phyloP scores from a whole-genome alignment of 1,284 basidiomycete genomes.

The Austropuccinia psidii region DNA sequence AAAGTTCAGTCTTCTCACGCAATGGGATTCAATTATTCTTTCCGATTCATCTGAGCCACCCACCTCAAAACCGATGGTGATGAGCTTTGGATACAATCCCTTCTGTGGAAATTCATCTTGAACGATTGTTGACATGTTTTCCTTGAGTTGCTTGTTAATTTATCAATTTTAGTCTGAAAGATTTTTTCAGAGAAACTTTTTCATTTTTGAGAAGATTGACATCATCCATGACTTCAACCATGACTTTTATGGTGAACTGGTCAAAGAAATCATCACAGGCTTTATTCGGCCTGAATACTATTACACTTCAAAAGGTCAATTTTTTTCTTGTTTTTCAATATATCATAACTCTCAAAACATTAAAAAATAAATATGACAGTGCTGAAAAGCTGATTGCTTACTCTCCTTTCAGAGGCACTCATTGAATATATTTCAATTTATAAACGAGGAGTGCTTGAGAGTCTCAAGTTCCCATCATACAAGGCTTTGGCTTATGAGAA shows the following conservation, averaged over 20 bases:
- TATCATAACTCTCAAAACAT: too few species aligned
- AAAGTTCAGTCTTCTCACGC: conserved; percentile 45
- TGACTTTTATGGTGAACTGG: conserved; percentile 84
- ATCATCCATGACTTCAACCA: conserved; percentile 75
- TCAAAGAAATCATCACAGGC: conserved; percentile 81
- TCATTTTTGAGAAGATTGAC: conserved; percentile 76
- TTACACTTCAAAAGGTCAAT: conserved; percentile 71
- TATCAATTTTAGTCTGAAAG: not conserved
- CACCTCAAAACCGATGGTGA: conserved; percentile 73
- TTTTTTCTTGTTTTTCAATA: not conserved
- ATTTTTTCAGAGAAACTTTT: not conserved
- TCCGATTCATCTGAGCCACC: conserved; percentile 59
- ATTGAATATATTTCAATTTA: conserved; percentile 93
- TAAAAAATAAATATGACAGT: too few species aligned
- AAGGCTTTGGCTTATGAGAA: too few species aligned
- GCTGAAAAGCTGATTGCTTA: too few species aligned
- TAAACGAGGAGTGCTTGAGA: conserved; percentile 75
- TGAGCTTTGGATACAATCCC: conserved; percentile 96
- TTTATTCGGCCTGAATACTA: conserved; percentile 95
- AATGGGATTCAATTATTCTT: conserved; percentile 91
- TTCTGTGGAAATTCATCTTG: conserved; percentile 89
- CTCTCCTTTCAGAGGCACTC: conserved; percentile 77
- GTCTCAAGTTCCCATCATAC: too few species aligned
- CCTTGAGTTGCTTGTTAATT: not conserved
- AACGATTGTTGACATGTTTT: conserved; percentile 66